Evolutionary conservation across 306 rosid species (phyloP).

Genomic region (Myrica gale): DNA sequence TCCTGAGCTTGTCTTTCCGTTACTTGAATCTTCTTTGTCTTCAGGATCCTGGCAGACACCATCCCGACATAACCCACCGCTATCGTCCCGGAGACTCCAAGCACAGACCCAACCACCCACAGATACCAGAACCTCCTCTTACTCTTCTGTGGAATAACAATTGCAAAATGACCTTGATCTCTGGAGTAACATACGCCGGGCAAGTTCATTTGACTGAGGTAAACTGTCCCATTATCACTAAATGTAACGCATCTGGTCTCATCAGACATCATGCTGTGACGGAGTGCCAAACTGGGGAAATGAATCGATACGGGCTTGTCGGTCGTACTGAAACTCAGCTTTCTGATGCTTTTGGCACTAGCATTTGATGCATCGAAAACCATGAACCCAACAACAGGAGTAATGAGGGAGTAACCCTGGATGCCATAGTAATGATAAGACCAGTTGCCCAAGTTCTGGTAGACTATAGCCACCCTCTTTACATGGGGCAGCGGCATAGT

Average conservation of each 20-base stretch:
- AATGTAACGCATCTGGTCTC: constrained; percentile 52
- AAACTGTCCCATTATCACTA: constrained; percentile 48
- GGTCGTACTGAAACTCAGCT: constrained; percentile 49
- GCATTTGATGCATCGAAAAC: constrained; percentile 79
- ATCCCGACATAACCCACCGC: constrained; percentile 44
- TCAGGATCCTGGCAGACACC: constrained; percentile 38
- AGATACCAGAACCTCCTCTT: constrained; percentile 41
- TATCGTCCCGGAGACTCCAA: constrained; percentile 47
- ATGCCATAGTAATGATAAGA: constrained; percentile 55
- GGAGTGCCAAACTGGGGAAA: constrained; percentile 39
- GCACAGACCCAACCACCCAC: constrained; percentile 52
- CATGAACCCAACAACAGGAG: constrained; percentile 70
- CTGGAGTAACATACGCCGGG: constrained; percentile 47
- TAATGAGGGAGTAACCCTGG: constrained; percentile 59
- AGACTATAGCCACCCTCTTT: constrained; percentile 65
- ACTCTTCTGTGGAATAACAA: constrained; percentile 47
- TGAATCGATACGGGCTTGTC: constrained; percentile 57
- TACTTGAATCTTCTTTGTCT: constrained; percentile 57
- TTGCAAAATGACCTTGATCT: constrained; percentile 64
- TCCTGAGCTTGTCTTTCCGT: constrained; percentile 74
- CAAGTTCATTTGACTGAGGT: constrained; percentile 45
- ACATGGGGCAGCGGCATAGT: constrained; percentile 70
- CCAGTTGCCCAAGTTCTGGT: constrained; percentile 71
- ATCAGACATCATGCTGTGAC: constrained; percentile 30
- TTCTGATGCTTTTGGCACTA: constrained; percentile 35